phyloP scores from a whole-genome alignment of 164 flowering plant species.

The Vitis labrusca region DNA sequence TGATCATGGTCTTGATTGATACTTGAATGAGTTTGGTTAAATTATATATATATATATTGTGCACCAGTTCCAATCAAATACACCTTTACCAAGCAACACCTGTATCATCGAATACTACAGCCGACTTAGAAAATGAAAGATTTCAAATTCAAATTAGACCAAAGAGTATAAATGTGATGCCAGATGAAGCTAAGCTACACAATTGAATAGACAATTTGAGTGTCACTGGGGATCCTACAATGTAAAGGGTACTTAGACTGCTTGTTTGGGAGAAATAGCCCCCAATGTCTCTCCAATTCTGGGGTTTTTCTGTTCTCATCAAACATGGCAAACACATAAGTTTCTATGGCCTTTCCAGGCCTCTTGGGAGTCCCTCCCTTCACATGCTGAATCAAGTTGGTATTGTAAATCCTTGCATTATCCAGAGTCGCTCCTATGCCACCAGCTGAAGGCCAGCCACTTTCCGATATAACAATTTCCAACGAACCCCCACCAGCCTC shows the following conservation, averaged over 20 bases:
- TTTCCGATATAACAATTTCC: slow-evolving; percentile 21
- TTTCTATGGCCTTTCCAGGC: slow-evolving; percentile 12
- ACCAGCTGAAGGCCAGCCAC: slow-evolving; percentile 26
- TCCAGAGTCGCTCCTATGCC: slow-evolving; percentile 6
- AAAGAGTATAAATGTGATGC: too few relatives aligned
- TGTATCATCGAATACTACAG: too few relatives aligned
- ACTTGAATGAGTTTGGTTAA: too few relatives aligned
- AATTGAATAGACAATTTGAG: too few relatives aligned
- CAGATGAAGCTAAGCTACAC: too few relatives aligned
- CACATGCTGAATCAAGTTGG: slow-evolving; percentile 20
- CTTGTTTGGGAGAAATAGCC: slow-evolving; percentile 21
- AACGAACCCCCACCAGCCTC: slow-evolving; percentile 14
- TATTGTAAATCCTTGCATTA: slow-evolving; percentile 15
- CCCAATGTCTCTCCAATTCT: slow-evolving; percentile 24
- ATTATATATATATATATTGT: too few relatives aligned
- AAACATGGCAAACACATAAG: slow-evolving; percentile 30
- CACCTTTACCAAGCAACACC: too few relatives aligned
- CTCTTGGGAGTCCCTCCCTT: slow-evolving; percentile 24
- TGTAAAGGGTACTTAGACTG: slow-evolving; percentile 1
- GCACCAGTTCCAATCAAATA: too few relatives aligned
- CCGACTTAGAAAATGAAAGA: too few relatives aligned
- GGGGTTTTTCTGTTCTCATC: slow-evolving; percentile 24
- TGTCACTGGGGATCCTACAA: too few relatives aligned
- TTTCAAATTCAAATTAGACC: too few relatives aligned
- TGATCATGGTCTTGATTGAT: too few relatives aligned